Base-by-base conservation (phyloP, 106 monocot species). In the Dendrobium huoshanense region DNA sequence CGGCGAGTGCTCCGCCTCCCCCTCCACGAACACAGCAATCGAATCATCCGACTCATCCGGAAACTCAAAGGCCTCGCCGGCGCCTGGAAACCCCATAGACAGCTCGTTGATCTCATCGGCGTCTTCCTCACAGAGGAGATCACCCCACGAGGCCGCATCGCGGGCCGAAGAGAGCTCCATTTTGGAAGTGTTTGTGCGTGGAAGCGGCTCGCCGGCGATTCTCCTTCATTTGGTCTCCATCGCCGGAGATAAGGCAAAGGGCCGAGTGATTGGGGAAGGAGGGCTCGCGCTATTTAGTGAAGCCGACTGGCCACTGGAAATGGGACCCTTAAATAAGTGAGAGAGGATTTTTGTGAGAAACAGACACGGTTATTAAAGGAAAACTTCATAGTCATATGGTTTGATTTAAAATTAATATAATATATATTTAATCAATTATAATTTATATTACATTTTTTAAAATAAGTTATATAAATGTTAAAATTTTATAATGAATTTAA, bases 41-140 rank as follows among this genome's bases (percentile, higher is more conserved):
- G 86, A 86, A 16, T 80, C 85, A 24, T 83, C 77, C 41, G 77
- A 82, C 5, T 85, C 80, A 5, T 80, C 80, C 37, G 73, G 81
- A 17, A 51, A 67, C 37, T 42, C 42, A 4, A 37, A 27, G 31
- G 4, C 33, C 33, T 3, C 72, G 25, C 37, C 37, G 72, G 33
- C 37, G 15, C 33, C 72, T 27, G 72, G 72, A 33, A 11, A 33
- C 11, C 33, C 72, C 72, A 33, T 37, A 9, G 72, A 37, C 31
- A 40, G 37, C 72, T 37, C 72, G 72, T 33, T 15, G 37, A 72
- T 37, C 72, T 72, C 72, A 15, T 73, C 88, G 43, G 68, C 78
- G 61, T 88, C 86, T 83, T 91, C 91, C 74, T 65, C 49, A 82
- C 91, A 91, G 4, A 91, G 78, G 80, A 91, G 88, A 33, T 89